These are phyloP conservation scores for Moesziomyces antarcticus DNA, from an alignment of 1,284 basidiomycete genomes.

Conservation along the genomic window DNA sequence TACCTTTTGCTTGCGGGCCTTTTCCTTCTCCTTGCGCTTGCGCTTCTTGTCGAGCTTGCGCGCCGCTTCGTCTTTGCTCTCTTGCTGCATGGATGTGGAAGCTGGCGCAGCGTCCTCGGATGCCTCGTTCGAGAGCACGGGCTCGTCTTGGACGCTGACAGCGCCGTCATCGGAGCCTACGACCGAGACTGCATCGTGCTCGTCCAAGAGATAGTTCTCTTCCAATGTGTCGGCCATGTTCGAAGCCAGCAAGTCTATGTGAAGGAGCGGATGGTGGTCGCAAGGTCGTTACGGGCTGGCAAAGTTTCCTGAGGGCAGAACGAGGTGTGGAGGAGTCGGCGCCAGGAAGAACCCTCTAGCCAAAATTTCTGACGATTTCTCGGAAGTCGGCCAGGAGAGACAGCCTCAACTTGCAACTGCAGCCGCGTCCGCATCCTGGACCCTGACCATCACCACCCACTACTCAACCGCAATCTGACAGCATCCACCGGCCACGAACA, in stretches of 20 bases:
- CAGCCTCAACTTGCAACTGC: slow-evolving; percentile 9
- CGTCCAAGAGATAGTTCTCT: slow-evolving; percentile 58
- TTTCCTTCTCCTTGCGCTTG: slow-evolving; percentile 55
- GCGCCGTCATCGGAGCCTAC: slow-evolving; percentile 40
- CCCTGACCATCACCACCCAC: slow-evolving; percentile 31
- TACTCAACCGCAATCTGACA: neutral
- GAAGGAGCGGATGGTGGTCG: neutral
- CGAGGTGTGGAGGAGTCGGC: slow-evolving; percentile 27
- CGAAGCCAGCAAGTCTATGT: neutral
- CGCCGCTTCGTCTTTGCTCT: slow-evolving; percentile 39
- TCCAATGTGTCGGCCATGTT: slow-evolving; percentile 60
- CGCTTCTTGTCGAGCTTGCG: slow-evolving; percentile 53
- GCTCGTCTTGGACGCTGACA: slow-evolving; percentile 36
- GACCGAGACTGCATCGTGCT: slow-evolving; percentile 35
- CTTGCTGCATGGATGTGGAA: slow-evolving; percentile 2
- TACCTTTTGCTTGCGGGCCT: slow-evolving; percentile 55
- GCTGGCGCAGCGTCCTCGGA: neutral
- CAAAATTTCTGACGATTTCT: slow-evolving; percentile 26
- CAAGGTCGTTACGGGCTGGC: too few species aligned
- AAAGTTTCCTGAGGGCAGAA: slow-evolving; percentile 6
- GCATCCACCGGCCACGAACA: neutral
- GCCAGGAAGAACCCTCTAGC: slow-evolving; percentile 3
- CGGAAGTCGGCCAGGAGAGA: slow-evolving; percentile 20
- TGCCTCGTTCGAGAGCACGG: slow-evolving; percentile 12
- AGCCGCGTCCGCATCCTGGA: slow-evolving; percentile 28